phyloP scores from a whole-genome alignment of 2,329 filamentous ascomycete genomes.

The Pyricularia sp. region DNA sequence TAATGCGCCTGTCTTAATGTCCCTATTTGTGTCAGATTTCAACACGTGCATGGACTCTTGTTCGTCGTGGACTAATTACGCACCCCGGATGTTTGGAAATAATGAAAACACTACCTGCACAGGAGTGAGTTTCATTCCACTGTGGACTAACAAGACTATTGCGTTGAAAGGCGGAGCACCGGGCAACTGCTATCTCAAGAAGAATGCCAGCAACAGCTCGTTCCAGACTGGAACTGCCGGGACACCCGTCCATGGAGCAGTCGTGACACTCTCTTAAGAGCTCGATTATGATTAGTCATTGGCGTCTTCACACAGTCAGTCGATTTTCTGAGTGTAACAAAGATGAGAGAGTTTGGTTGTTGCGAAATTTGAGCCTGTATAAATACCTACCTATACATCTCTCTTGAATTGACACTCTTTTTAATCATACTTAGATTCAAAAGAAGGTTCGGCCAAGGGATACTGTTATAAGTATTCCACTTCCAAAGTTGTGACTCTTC shows the following conservation, averaged over 20 bases:
- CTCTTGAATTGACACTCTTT: too few species aligned
- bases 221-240: constrained; percentile 23
- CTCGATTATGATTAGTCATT: background rate
- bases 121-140: constrained; percentile 31
- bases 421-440: too few species aligned
- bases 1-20: constrained; percentile 24
- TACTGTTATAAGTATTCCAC: background rate
- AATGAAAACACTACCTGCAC: constrained; percentile 25
- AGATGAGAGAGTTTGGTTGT: background rate
- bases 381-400: too few species aligned
- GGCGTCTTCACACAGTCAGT: background rate
- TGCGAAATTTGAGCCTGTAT: background rate
- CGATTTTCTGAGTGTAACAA: background rate
- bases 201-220: constrained; percentile 22
- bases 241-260: constrained; percentile 25
- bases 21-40: constrained; percentile 32
- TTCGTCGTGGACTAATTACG: constrained; percentile 26
- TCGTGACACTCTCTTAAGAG: constrained; percentile 11
- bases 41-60: constrained; percentile 38
- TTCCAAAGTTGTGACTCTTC: background rate
- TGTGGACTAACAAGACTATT: constrained; percentile 27
- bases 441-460: too few species aligned
- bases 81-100: constrained; percentile 16
- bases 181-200: constrained; percentile 37
- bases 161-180: constrained; percentile 24